A percentile compares a stretch with the other conserved stretches of the same genome.
phyloP scores from a whole-genome alignment of 1,284 basidiomycete genomes.

The Leccinum pallidistipes region DNA sequence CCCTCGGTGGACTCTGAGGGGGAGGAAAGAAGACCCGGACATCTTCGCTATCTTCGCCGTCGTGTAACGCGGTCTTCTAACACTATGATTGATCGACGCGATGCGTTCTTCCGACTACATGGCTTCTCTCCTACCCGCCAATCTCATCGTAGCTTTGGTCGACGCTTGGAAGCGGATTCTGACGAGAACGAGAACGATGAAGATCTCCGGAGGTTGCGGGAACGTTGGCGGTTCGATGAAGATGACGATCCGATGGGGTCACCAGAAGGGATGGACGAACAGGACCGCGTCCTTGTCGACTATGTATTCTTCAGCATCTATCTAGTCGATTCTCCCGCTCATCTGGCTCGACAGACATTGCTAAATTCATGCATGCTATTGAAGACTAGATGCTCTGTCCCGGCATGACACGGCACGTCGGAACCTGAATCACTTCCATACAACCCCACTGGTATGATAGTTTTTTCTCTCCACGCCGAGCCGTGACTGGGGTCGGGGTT shows the following conservation, averaged over 20 bases:
- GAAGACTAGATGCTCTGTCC: too few relatives aligned
- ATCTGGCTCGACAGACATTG: too few relatives aligned
- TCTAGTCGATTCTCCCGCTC: too few relatives aligned
- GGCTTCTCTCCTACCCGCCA: conserved; percentile 26
- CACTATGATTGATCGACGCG: conserved; percentile 74
- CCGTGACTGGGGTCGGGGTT: too few relatives aligned
- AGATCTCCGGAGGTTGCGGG: conserved; percentile 48
- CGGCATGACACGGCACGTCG: too few relatives aligned
- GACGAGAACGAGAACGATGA: conserved; percentile 44
- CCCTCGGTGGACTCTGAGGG: conserved; percentile 34
- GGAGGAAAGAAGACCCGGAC: conserved; percentile 35
- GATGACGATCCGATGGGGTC: conserved; percentile 60
- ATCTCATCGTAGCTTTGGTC: conserved; percentile 14
- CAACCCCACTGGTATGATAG: too few relatives aligned
- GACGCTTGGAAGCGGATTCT: conserved; percentile 29
- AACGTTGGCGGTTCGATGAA: conserved; percentile 70
- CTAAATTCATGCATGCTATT: too few relatives aligned
- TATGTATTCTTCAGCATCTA: too few relatives aligned
- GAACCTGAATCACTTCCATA: too few relatives aligned
- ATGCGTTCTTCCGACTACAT: conserved; percentile 33
- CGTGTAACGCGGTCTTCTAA: conserved; percentile 83
- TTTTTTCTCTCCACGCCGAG: too few relatives aligned
- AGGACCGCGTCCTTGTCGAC: conserved; percentile 39
- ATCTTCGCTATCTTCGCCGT: conserved; percentile 61
- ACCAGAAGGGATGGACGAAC: conserved; percentile 67